Base-by-base conservation (phyloP, 192 early-diverging fungal species). In the Cladochytrium replicatum region DNA sequence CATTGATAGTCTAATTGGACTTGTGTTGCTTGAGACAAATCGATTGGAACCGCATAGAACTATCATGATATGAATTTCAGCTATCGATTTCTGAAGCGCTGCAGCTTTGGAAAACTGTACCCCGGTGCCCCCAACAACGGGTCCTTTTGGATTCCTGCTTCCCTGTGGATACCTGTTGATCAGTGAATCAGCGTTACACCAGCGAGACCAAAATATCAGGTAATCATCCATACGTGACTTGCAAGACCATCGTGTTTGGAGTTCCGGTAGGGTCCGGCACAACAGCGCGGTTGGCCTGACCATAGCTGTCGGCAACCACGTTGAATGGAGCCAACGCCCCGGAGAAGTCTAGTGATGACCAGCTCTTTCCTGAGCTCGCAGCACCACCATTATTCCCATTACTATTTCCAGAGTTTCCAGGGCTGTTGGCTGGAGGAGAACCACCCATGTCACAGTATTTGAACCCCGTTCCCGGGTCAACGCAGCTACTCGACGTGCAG, bases 1-100 rank as follows among this genome's bases (percentile, higher is more conserved):
- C 72, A 56, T 32, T 74, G 53, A 37, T 65, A 80, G 30, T 70
- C 61, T 25, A 79, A 52, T 1, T 48, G 34, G 13, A 57, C 58
- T 4, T 46, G 39, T 13, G 9, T 47, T 13, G 57, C 58, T 17
- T 27, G 8, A 4, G 41, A 25, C 1, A 66, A 29, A 32, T 57
- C 43, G 21, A 66, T 32, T 6, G 63, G 63, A 13, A 6, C 8
- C 7, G 47, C 52, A 32, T 57, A 62, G 30, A 62, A 57, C 54
- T 56, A 17, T 23, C 27, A 48, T n/a, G 9, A 11, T 21, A 22
- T n/a, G 28, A 15, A 7, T 43, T 7, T 43, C 5, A 43, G 41
- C 21, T 19, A 7, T 19, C 6, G 7, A 22, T 43, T 43, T 32
- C 25, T 13, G 32, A 32, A 1, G n/a, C 13, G 27, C 1, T 48